Evolutionary conservation across 441 rosid genomes (phyloP).

Genomic region (Syzygium malaccense): DNA sequence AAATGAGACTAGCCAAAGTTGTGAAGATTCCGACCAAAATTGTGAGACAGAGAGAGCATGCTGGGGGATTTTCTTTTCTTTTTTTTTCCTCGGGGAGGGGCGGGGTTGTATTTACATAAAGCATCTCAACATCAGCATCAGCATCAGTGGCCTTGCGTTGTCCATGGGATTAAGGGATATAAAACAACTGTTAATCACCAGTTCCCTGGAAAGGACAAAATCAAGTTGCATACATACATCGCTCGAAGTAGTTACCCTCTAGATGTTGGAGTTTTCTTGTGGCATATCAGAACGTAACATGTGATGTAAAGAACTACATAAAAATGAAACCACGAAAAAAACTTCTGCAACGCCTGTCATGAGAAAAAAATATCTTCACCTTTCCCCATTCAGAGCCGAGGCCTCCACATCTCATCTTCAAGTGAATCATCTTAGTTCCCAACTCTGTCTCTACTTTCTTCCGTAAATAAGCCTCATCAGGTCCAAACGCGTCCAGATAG

Average conservation of each 20-base stretch:
- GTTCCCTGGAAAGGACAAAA: background rate
- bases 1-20: background rate
- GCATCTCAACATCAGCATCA: background rate
- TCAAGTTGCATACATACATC: background rate
- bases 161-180: background rate
- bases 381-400: slow-evolving; percentile 92
- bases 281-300: background rate
- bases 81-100: background rate
- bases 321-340: background rate
- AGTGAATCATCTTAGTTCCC: slow-evolving; percentile 91
- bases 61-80: background rate
- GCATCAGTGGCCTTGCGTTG: background rate
- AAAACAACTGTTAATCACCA: background rate
- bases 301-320: background rate
- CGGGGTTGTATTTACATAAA: background rate
- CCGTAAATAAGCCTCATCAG: slow-evolving; percentile 61
- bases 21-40: background rate
- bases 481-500: slow-evolving; percentile 68
- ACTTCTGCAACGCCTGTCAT: background rate
- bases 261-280: background rate
- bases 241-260: background rate
- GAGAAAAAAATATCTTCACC: slow-evolving; percentile 29
- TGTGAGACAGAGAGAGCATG: background rate
- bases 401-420: slow-evolving; percentile 94
- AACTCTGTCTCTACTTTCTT: slow-evolving; percentile 92